Conservation (phyloP, 176 grass and related monocot genomes). For the Carex littledalei region DNA sequence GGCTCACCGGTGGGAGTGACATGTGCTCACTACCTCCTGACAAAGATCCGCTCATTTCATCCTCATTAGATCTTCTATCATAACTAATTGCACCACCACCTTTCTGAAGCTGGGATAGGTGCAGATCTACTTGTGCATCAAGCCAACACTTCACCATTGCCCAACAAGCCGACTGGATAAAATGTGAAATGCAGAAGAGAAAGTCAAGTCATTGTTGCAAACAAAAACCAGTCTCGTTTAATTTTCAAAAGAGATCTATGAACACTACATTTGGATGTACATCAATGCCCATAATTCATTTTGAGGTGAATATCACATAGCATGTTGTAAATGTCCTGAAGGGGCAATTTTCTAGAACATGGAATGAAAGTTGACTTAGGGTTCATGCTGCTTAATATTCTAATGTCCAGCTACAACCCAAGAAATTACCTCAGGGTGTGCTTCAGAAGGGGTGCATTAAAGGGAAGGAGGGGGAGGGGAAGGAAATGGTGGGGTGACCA, state of each 20-base stretch:
- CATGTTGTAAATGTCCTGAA: background rate
- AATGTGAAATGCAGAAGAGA: constrained; percentile 16
- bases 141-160: constrained; percentile 92
- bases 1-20: constrained; percentile 28
- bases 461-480: no score
- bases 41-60: constrained; percentile 71
- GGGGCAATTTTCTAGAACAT: background rate
- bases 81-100: constrained; percentile 28
- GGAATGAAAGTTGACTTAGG: background rate
- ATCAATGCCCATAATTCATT: background rate
- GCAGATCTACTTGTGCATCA: constrained; percentile 81
- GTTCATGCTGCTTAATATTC: background rate
- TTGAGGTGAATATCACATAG: background rate
- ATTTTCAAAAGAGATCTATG: background rate
- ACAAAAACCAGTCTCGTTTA: background rate
- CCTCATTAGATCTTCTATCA: constrained; percentile 63
- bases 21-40: constrained; percentile 25
- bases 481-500: no score
- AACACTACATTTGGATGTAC: background rate
- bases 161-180: constrained; percentile 92
- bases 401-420: background rate
- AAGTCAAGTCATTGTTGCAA: background rate
- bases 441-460: no score
- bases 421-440: background rate
- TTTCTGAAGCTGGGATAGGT: constrained; percentile 66